Conservation (phyloP, 2,329 filamentous ascomycete genomes). For the Phoma sp. region DNA sequence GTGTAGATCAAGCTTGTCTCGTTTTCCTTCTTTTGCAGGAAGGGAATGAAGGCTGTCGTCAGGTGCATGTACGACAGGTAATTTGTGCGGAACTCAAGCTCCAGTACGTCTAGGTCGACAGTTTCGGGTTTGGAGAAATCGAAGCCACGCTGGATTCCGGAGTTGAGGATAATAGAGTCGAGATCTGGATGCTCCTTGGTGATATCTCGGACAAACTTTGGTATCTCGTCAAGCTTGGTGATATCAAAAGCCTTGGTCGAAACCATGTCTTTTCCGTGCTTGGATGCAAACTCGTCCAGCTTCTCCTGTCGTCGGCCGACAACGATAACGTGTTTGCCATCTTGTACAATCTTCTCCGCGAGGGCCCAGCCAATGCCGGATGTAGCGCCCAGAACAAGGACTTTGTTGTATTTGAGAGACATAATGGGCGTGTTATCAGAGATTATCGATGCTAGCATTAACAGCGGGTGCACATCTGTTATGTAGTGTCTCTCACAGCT, state of each 20-base stretch:
- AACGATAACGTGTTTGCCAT: constrained; percentile 56
- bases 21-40: constrained; percentile 54
- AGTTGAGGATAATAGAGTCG: constrained; percentile 61
- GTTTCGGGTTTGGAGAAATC: constrained; percentile 58
- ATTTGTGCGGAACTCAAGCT: constrained; percentile 58
- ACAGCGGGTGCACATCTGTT: background rate
- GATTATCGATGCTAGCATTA: no score
- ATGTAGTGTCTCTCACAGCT: background rate
- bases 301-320: constrained; percentile 60
- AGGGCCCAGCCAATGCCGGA: constrained; percentile 60
- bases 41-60: constrained; percentile 58
- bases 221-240: constrained; percentile 56
- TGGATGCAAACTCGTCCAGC: constrained; percentile 55
- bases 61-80: constrained; percentile 59
- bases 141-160: constrained; percentile 59
- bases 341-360: constrained; percentile 56
- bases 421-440: constrained; percentile 32
- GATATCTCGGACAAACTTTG: constrained; percentile 52
- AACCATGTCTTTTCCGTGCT: constrained; percentile 56
- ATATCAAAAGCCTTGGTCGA: constrained; percentile 58
- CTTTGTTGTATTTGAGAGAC: constrained; percentile 59
- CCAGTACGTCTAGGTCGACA: constrained; percentile 53
- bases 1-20: constrained; percentile 56
- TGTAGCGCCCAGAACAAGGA: constrained; percentile 62
- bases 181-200: constrained; percentile 57